Percentiles rank a stretch among this genome's conserved stretches.
These are phyloP conservation scores for Lasiodiplodia theobromae DNA, from an alignment of 2,329 filamentous ascomycete genomes.

Conservation along the genomic window DNA sequence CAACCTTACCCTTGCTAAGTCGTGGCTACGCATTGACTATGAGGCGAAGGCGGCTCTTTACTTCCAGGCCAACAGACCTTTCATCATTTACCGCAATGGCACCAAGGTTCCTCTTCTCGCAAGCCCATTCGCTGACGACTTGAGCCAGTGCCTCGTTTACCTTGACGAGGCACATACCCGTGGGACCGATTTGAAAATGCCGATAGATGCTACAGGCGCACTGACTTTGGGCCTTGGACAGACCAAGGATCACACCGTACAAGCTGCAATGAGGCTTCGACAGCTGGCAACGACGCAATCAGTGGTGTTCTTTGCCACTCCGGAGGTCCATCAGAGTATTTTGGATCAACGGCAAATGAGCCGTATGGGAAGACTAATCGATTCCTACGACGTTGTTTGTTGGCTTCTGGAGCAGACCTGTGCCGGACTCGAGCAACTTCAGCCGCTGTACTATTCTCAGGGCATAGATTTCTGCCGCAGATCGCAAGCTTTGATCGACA, in stretches of 20 bases:
- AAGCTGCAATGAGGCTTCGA: constrained; percentile 72
- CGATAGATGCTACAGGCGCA: constrained; percentile 55
- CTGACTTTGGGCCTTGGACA: constrained; percentile 64
- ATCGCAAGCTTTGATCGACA: constrained; percentile 55
- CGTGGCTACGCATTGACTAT: constrained; percentile 59
- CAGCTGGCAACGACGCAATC: constrained; percentile 45
- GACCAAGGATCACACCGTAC: constrained; percentile 68
- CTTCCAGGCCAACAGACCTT: constrained; percentile 59
- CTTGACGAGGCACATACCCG: constrained; percentile 68
- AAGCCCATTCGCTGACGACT: constrained; percentile 62
- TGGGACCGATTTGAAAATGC: constrained; percentile 67
- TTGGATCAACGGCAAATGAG: constrained; percentile 53
- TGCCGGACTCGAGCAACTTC: constrained; percentile 63
- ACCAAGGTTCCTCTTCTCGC: constrained; percentile 56
- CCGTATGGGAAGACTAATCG: constrained; percentile 35
- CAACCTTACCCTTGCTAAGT: constrained; percentile 57
- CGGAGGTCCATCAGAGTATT: constrained; percentile 67
- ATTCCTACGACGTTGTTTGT: constrained; percentile 61
- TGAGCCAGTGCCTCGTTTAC: constrained; percentile 63
- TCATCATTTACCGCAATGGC: constrained; percentile 52
- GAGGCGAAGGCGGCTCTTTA: constrained; percentile 61
- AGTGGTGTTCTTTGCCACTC: constrained; percentile 11
- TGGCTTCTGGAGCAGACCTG: constrained; percentile 74
- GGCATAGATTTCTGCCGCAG: constrained; percentile 67
- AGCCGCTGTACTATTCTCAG: constrained; percentile 66